Percentiles rank a stretch among this genome's conserved stretches.
Conservation (phyloP, 1,139 yeast genomes). For the Scheffersomyces quercinus region DNA sequence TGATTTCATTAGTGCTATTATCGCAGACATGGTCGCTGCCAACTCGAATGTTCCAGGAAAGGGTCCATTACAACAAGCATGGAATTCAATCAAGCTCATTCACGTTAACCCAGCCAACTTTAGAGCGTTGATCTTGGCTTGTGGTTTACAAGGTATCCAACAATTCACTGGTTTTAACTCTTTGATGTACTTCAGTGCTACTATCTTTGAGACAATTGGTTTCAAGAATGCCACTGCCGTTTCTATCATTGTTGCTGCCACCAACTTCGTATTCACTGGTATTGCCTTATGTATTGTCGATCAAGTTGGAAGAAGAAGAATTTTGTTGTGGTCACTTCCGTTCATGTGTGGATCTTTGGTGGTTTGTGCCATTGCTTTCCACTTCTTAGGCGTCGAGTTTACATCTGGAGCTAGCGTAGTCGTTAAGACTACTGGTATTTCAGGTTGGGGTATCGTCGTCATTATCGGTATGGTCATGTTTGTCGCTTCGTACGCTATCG, state of each 20-base stretch:
- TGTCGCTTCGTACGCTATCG: slow-evolving; percentile 89
- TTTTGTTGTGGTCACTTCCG: slow-evolving; percentile 73
- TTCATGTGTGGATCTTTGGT: slow-evolving; percentile 78
- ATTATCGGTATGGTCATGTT: slow-evolving; percentile 82
- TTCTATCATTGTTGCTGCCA: slow-evolving; percentile 89
- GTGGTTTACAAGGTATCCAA: slow-evolving; percentile 93
- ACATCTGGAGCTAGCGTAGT: slow-evolving; percentile 46
- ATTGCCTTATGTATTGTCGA: slow-evolving; percentile 85
- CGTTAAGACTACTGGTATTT: slow-evolving; percentile 46
- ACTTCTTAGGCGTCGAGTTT: slow-evolving; percentile 66
- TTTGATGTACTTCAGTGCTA: slow-evolving; percentile 88
- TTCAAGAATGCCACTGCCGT: slow-evolving; percentile 86
- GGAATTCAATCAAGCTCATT: slow-evolving; percentile 66
- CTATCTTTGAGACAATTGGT: slow-evolving; percentile 87
- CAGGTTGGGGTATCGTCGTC: slow-evolving; percentile 85
- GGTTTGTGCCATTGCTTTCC: slow-evolving; percentile 86
- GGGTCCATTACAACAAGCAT: slow-evolving; percentile 51
- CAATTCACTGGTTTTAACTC: slow-evolving; percentile 96
- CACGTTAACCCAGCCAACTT: slow-evolving; percentile 79
- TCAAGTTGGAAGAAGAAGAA: slow-evolving; percentile 78
- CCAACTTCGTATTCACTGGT: slow-evolving; percentile 83
- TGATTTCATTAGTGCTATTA: slow-evolving; percentile 55
- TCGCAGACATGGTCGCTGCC: slow-evolving; percentile 56
- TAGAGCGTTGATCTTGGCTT: slow-evolving; percentile 83
- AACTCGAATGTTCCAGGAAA: slow-evolving; percentile 67